phyloP scores from a whole-genome alignment of 2,329 filamentous ascomycete genomes.

The Metarhizium humberi region DNA sequence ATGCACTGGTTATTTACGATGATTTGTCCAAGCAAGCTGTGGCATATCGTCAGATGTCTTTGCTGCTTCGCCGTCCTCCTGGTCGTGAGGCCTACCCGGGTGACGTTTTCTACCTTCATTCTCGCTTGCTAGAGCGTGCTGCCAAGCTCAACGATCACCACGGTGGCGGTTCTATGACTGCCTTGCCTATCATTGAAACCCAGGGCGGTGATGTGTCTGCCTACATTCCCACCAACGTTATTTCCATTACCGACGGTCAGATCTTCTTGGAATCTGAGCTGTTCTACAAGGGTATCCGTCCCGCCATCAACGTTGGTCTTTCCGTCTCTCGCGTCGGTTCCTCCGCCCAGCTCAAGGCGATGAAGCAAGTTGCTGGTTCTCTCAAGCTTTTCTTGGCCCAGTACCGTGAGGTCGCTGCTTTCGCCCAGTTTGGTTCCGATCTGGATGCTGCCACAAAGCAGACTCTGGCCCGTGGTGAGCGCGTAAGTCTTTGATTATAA shows the following conservation, averaged over 20 bases:
- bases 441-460: constrained; percentile 98
- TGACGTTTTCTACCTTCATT: constrained; percentile 99
- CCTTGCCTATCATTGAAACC: constrained; percentile 96
- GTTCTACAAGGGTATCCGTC: constrained; percentile 99
- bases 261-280: constrained; percentile 99
- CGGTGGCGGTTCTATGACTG: constrained; percentile 93
- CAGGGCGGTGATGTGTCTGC: constrained; percentile 99
- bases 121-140: constrained; percentile 96
- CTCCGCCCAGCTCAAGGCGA: constrained; percentile 98
- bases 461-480: constrained; percentile 95
- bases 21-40: constrained; percentile 98
- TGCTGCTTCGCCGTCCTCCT: constrained; percentile 92
- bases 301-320: constrained; percentile 99
- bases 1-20: constrained; percentile 85
- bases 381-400: constrained; percentile 99
- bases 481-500: constrained; percentile 48
- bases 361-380: constrained; percentile 99
- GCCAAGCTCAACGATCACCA: constrained; percentile 98
- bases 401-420: constrained; percentile 99
- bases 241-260: constrained; percentile 99
- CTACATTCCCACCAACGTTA: constrained; percentile 99
- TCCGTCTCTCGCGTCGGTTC: constrained; percentile 99
- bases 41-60: constrained; percentile 97
- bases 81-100: constrained; percentile 99
- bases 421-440: constrained; percentile 99